A percentile compares a stretch with the other conserved stretches of the same genome.
phyloP scores from a whole-genome alignment of 202 grass and related monocot species.

The Bolboschoenoplectus hybrid region DNA sequence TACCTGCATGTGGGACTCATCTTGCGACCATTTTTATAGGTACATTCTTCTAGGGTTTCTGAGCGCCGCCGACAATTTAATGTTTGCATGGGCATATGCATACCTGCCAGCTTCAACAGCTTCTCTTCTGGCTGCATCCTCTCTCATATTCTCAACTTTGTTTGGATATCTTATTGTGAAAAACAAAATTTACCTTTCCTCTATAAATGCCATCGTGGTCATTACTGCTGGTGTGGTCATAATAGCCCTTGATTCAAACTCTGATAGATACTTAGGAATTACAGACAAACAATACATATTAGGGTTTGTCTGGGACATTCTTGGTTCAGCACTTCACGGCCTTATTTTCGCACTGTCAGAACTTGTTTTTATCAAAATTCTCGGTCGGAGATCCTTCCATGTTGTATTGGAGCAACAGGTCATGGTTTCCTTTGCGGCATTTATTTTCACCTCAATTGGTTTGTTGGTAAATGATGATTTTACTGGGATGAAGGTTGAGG shows the following conservation, averaged over 20 bases:
- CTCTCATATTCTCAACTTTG: conserved; percentile 69
- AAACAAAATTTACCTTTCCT: conserved; percentile 55
- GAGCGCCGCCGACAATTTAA: conserved; percentile 81
- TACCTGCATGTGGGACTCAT: neutral
- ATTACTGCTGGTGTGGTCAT: conserved; percentile 65
- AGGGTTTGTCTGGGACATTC: conserved; percentile 63
- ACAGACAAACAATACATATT: conserved; percentile 60
- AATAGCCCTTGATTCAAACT: conserved; percentile 73
- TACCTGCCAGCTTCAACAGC: conserved; percentile 90
- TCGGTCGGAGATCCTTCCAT: conserved; percentile 69
- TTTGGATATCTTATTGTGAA: conserved; percentile 71
- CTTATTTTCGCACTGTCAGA: conserved; percentile 92
- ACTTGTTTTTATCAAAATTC: conserved; percentile 58
- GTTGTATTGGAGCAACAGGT: conserved; percentile 91
- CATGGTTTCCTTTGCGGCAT: conserved; percentile 69
- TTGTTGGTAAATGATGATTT: conserved; percentile 57
- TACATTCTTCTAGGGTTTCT: conserved; percentile 64
- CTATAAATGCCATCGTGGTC: conserved; percentile 70
- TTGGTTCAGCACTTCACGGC: conserved; percentile 76
- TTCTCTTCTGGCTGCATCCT: conserved; percentile 74
- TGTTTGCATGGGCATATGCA: conserved; percentile 85
- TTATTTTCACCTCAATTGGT: conserved; percentile 69
- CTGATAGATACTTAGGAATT: conserved; percentile 66
- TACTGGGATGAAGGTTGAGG: conserved; percentile 56
- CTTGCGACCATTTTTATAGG: neutral